Percentiles rank a stretch among this genome's conserved stretches.
Conservation (phyloP, 352 stramenopile genomes). For the Albugo laibachii region DNA sequence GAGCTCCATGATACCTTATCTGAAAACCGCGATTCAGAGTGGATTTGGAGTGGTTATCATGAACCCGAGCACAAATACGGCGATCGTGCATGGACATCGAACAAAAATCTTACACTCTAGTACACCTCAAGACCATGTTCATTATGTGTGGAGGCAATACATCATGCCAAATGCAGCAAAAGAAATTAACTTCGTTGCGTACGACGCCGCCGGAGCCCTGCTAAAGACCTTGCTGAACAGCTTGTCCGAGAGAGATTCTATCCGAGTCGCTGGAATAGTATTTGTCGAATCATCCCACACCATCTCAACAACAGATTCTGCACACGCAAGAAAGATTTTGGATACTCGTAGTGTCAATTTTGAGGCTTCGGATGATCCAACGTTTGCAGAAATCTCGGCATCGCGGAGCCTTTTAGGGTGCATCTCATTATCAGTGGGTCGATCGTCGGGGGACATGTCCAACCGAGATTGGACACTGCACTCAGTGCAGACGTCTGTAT, state of each 20-base stretch:
- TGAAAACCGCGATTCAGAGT: slow-evolving; percentile 69
- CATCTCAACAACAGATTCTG: slow-evolving; percentile 29
- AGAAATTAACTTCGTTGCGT: slow-evolving; percentile 76
- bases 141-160: slow-evolving; percentile 79
- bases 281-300: slow-evolving; percentile 75
- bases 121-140: slow-evolving; percentile 53
- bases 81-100: slow-evolving; percentile 54
- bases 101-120: slow-evolving; percentile 66
- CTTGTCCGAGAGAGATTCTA: slow-evolving; percentile 28
- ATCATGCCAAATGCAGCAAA: slow-evolving; percentile 58
- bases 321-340: slow-evolving; percentile 31
- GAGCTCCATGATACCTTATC: slow-evolving; percentile 74
- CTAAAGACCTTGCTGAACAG: slow-evolving; percentile 48
- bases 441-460: slow-evolving; percentile 36
- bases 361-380: slow-evolving; percentile 59
- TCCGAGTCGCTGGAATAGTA: slow-evolving; percentile 38
- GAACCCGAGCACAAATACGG: slow-evolving; percentile 70
- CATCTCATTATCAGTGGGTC: slow-evolving; percentile 56
- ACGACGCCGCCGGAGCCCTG: slow-evolving; percentile 42
- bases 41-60: slow-evolving; percentile 65
- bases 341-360: slow-evolving; percentile 64
- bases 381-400: slow-evolving; percentile 65
- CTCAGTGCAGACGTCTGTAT: slow-evolving; percentile 71
- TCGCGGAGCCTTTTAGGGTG: slow-evolving; percentile 53
- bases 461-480: slow-evolving; percentile 72